A percentile compares a stretch with the other conserved stretches of the same genome.
Evolutionary conservation across 495 filamentous ascomycete genomes (phyloP).

Genomic region (Penicillium daleae): DNA sequence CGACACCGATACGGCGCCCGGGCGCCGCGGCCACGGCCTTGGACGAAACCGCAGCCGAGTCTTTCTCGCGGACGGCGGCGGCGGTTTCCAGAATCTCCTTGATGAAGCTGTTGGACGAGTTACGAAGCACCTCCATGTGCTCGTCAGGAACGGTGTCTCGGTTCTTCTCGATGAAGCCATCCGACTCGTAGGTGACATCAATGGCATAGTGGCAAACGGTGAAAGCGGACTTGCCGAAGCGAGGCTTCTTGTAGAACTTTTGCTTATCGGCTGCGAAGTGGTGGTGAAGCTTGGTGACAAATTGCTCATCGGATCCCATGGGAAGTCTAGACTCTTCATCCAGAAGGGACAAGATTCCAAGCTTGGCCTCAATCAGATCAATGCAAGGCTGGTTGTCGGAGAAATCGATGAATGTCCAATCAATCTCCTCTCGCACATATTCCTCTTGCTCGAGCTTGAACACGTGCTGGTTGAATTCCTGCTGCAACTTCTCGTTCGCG

Average conservation of each 20-base stretch:
- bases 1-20: slow-evolving; percentile 84
- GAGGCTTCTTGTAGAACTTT: slow-evolving; percentile 97
- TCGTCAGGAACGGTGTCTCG: slow-evolving; percentile 98
- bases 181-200: slow-evolving; percentile 99
- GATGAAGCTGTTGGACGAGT: slow-evolving; percentile 85
- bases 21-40: slow-evolving; percentile 66
- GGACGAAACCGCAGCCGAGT: slow-evolving; percentile 71
- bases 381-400: slow-evolving; percentile 99
- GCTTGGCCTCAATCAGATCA: slow-evolving; percentile 95
- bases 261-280: slow-evolving; percentile 91
- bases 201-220: slow-evolving; percentile 99
- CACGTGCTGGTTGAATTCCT: slow-evolving; percentile 99
- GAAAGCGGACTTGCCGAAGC: slow-evolving; percentile 96
- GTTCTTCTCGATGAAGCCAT: slow-evolving; percentile 99
- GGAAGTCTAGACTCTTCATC: slow-evolving; percentile 96
- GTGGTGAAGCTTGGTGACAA: slow-evolving; percentile 96
- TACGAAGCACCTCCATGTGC: slow-evolving; percentile 88
- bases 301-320: slow-evolving; percentile 96
- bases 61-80: slow-evolving; percentile 86
- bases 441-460: slow-evolving; percentile 99
- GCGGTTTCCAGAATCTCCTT: slow-evolving; percentile 83
- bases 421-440: slow-evolving; percentile 94
- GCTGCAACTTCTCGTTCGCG: slow-evolving; percentile 98
- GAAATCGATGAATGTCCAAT: slow-evolving; percentile 99
- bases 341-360: slow-evolving; percentile 88